A percentile compares a stretch with the other conserved stretches of the same genome.
Evolutionary conservation across 352 stramenopile genomes (phyloP).

Genomic region (Globisporangium nagaii): DNA sequence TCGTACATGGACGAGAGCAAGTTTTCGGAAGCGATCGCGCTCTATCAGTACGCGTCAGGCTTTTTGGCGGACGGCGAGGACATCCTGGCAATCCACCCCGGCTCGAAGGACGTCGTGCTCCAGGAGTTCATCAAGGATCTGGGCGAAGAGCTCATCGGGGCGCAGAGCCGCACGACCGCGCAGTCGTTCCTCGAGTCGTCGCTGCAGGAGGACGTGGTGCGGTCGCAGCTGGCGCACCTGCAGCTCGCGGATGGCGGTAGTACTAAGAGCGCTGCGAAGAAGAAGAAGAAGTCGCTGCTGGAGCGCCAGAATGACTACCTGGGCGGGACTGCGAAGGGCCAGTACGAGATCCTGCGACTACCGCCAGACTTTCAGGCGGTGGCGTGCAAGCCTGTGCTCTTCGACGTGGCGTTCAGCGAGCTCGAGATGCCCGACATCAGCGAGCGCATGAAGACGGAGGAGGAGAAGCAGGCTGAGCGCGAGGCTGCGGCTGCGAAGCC

Average conservation of each 20-base stretch:
- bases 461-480: slow-evolving; percentile 58
- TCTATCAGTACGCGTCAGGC: slow-evolving; percentile 66
- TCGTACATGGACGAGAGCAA: slow-evolving; percentile 60
- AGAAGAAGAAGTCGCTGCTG: slow-evolving; percentile 31
- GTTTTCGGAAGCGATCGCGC: slow-evolving; percentile 58
- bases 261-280: slow-evolving; percentile 11
- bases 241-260: slow-evolving; percentile 22
- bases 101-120: slow-evolving; percentile 53
- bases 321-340: slow-evolving; percentile 37
- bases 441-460: slow-evolving; percentile 68
- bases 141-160: slow-evolving; percentile 51
- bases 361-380: slow-evolving; percentile 59
- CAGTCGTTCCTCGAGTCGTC: slow-evolving; percentile 66
- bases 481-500: slow-evolving; percentile 27
- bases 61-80: slow-evolving; percentile 63
- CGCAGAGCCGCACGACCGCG: slow-evolving; percentile 63
- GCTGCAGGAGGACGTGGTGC: slow-evolving; percentile 46
- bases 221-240: slow-evolving; percentile 61
- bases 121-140: slow-evolving; percentile 61
- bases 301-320: slow-evolving; percentile 54
- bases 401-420: slow-evolving; percentile 81
- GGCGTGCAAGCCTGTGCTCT: slow-evolving; percentile 75
- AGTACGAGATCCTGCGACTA: slow-evolving; percentile 60
- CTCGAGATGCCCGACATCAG: slow-evolving; percentile 75
- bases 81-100: slow-evolving; percentile 45